Evolutionary conservation across 305 asterid genomes (phyloP).

Genomic region (Fraxinus ornus): DNA sequence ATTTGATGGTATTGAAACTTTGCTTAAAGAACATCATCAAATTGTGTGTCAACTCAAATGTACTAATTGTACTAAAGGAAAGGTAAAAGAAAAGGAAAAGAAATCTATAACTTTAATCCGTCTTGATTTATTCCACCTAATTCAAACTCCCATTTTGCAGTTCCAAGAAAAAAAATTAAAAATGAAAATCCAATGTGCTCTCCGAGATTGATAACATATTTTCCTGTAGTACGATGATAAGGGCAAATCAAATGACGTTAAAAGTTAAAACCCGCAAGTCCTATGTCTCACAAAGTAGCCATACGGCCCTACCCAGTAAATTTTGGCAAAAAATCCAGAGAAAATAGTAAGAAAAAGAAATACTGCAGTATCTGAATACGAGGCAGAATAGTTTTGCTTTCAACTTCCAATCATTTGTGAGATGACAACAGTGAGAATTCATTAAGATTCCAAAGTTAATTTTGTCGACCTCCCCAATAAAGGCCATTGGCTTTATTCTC

Average conservation of each 20-base stretch:
- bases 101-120: background rate
- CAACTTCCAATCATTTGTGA: constrained; percentile 29
- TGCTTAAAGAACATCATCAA: background rate
- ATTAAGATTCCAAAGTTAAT: constrained; percentile 34
- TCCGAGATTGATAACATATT: background rate
- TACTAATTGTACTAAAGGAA: background rate
- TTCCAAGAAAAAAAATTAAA: background rate
- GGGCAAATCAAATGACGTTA: too few species aligned
- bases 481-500: constrained; percentile 8
- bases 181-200: background rate
- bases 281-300: background rate
- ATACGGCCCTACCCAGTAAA: background rate
- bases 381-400: background rate
- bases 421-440: constrained; percentile 15
- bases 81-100: background rate
- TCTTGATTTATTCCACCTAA: background rate
- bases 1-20: background rate
- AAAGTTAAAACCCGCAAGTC: too few species aligned
- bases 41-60: background rate
- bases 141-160: background rate
- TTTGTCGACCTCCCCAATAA: constrained; percentile 36
- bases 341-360: too few species aligned
- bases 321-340: background rate
- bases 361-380: background rate
- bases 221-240: background rate